A percentile compares a stretch with the other conserved stretches of the same genome.
Evolutionary conservation across 345 rosid species (phyloP).

Genomic region (Conringia planisiliqua): DNA sequence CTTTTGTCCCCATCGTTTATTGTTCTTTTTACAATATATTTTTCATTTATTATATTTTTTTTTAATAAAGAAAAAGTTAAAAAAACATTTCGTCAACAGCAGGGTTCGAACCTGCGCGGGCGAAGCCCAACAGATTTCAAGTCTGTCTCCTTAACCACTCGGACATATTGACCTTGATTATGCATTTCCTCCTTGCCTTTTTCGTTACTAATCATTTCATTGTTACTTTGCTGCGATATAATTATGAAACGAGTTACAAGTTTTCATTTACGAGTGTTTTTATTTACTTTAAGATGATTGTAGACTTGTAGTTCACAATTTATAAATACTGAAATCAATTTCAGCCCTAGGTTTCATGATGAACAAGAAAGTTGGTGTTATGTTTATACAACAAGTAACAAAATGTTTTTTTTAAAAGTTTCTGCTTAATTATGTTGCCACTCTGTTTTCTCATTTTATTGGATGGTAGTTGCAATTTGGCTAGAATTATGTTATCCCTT

Average conservation of each 20-base stretch:
- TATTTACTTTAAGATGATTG: too few relatives aligned
- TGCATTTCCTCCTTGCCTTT: too few relatives aligned
- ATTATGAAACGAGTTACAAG: too few relatives aligned
- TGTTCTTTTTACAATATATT: not conserved
- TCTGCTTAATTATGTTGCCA: not conserved
- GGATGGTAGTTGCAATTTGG: not conserved
- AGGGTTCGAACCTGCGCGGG: conserved; percentile 89
- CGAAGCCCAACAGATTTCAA: conserved; percentile 82
- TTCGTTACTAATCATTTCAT: not conserved
- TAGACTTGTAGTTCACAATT: too few relatives aligned
- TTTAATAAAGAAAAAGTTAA: not conserved
- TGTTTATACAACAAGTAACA: too few relatives aligned
- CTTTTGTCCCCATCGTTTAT: not conserved
- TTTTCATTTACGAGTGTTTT: too few relatives aligned
- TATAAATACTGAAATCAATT: too few relatives aligned
- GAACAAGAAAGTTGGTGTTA: too few relatives aligned
- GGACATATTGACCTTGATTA: conserved; percentile 63
- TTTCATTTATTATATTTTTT: too few relatives aligned
- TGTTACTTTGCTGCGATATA: not conserved
- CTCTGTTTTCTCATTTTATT: not conserved
- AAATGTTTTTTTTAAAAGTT: too few relatives aligned
- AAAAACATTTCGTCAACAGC: conserved; percentile 8
- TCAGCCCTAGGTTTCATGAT: too few relatives aligned
- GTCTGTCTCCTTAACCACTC: conserved; percentile 98
- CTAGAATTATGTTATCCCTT: not conserved